Evolutionary conservation across 495 filamentous ascomycete species (phyloP), one percentile per base, ranked within the genome.

Genomic region (Pseudomonodictys pantanalensis): DNA sequence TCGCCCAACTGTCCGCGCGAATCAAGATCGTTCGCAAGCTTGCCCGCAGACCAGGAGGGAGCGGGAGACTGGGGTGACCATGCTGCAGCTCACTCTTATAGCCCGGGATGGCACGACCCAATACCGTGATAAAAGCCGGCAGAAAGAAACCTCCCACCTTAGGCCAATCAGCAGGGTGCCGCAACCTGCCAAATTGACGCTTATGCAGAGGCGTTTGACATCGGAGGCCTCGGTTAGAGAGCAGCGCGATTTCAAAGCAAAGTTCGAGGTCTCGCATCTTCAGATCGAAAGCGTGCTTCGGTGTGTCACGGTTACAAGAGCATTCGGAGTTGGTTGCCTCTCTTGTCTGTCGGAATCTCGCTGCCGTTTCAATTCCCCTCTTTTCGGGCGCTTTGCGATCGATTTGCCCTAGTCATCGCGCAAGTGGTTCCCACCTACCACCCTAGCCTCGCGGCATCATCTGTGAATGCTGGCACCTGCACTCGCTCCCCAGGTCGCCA

Each of bases 121-220:
- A 44, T 18, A 39, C 50, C 51, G 49, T 28, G 42, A 60, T 56
- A 44, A 58, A 54, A 60, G 57, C 56, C 64, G 64, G 54, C 58
- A 67, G 60, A 56, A 56, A 46, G 55, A 57, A 64, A 64, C 43
- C 50, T 38, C 38, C 45, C 9, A 49, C 7, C 35, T 45, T 10
- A 12, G 52, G 23, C 65, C 61, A 68, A 68, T 68, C 65, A 68
- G 11, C 26, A 52, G 5, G 33, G 25, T 24, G 39, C 12, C 39
- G 17, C 33, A 6, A 54, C 52, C 25, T 50, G 38, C 46, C 56
- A 64, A 55, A 54, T 53, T 48, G 44, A 58, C 65, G 65, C 65
- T 68, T 68, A 68, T 68, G 65, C 65, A 64, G 57, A 58, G 56
- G 54, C 65, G 65, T 68, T n/a, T 68, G 47, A 52, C 30, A 33